A percentile compares a stretch with the other conserved stretches of the same genome.
Evolutionary conservation across 78 protist genomes (phyloP).

Genomic region (Pigoraptor vietnamica): DNA sequence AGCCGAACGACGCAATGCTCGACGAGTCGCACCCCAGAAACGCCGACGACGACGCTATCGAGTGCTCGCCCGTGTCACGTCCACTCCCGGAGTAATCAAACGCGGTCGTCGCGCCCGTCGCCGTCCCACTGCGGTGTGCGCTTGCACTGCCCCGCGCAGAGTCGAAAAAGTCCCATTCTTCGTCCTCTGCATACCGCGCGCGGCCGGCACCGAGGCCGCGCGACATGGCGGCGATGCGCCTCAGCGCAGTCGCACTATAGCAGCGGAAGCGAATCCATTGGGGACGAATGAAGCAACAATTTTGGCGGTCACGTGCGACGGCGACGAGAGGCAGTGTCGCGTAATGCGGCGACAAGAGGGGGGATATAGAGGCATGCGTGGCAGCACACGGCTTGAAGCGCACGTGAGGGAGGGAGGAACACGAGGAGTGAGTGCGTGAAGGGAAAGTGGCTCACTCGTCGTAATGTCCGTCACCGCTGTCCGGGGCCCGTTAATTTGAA

Average conservation of each 20-base stretch:
- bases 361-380: no score
- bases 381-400: no score
- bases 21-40: neutral
- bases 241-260: neutral
- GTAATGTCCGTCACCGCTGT: neutral
- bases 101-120: neutral
- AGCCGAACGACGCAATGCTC: neutral
- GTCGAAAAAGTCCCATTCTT: neutral
- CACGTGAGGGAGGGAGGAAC: no score
- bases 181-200: neutral
- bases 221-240: neutral
- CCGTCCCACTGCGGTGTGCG: neutral
- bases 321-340: no score
- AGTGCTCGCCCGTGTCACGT: neutral
- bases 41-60: neutral
- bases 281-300: no score
- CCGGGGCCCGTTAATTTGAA: neutral
- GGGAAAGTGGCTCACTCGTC: no score
- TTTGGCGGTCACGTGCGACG: no score
- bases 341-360: no score
- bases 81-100: neutral
- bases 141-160: neutral
- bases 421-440: no score
- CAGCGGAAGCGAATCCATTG: neutral
- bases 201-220: neutral